These are phyloP conservation scores for Microcos paniculata DNA, from an alignment of 345 rosid genomes.

Conservation along the genomic window DNA sequence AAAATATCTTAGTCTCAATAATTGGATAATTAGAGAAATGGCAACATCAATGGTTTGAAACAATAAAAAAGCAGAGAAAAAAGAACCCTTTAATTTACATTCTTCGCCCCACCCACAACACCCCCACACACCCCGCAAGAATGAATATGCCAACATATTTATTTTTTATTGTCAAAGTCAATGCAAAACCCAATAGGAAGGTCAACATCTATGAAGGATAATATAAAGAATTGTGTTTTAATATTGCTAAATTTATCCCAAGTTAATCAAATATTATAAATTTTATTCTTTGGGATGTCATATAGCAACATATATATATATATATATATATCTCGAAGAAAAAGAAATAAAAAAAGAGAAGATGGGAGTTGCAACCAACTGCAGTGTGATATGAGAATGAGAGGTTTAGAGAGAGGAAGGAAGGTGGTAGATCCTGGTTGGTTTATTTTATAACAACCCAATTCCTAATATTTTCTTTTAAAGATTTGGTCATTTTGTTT, in stretches of 20 bases:
- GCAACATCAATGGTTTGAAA: background rate
- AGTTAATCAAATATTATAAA: background rate
- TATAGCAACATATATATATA: background rate
- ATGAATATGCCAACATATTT: background rate
- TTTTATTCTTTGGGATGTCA: conserved; percentile 18
- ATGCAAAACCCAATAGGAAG: conserved; percentile 1
- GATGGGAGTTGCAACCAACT: conserved; percentile 42
- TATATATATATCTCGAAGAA: background rate
- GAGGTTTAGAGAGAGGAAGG: background rate
- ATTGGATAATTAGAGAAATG: conserved; percentile 9
- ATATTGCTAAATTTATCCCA: too few species aligned
- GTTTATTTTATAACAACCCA: conserved; percentile 30
- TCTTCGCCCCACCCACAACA: too few species aligned
- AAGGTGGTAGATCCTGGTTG: conserved; percentile 38
- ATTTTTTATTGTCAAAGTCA: background rate
- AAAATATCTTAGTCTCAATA: background rate
- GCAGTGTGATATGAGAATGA: background rate
- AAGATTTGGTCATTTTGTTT: background rate
- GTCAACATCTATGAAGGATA: conserved; percentile 5
- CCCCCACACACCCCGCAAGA: background rate
- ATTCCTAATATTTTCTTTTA: conserved; percentile 4
- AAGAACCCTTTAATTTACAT: background rate
- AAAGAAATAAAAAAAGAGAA: background rate
- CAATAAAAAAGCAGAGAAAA: background rate
- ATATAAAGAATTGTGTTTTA: conserved; percentile 2